Evolutionary conservation across 2,329 filamentous ascomycete species (phyloP).

Genomic region (Aureobasidium sp.): DNA sequence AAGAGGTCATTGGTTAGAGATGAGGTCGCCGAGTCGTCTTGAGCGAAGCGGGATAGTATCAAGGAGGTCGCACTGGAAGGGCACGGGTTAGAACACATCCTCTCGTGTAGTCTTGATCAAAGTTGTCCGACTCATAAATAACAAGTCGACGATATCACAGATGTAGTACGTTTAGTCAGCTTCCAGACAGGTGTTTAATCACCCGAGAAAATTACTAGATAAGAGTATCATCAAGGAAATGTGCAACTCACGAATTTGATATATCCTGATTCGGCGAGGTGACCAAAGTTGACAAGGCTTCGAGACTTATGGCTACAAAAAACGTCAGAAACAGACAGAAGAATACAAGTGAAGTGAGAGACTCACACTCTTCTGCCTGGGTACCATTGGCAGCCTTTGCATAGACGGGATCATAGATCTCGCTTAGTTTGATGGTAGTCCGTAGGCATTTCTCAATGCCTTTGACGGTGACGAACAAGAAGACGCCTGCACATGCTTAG

Average conservation of each 20-base stretch:
- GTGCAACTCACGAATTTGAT: conserved; percentile 27
- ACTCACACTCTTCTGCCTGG: conserved; percentile 22
- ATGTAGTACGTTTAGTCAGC: neutral
- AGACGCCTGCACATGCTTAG: conserved; percentile 34
- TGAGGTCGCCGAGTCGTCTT: conserved; percentile 9
- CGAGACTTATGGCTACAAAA: conserved; percentile 33
- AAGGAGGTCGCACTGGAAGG: conserved; percentile 21
- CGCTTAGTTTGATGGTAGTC: conserved; percentile 56
- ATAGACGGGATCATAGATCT: conserved; percentile 67
- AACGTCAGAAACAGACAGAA: neutral
- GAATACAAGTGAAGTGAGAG: neutral
- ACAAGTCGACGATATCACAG: neutral
- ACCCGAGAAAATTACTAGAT: neutral
- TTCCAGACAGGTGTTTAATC: neutral
- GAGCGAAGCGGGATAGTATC: conserved; percentile 23
- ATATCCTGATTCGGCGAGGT: conserved; percentile 38
- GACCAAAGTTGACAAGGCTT: conserved; percentile 36
- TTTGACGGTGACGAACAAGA: conserved; percentile 52
- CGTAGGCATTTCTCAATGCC: conserved; percentile 54
- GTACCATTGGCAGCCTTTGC: conserved; percentile 63
- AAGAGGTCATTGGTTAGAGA: conserved; percentile 29
- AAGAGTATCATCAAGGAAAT: neutral
- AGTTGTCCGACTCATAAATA: neutral
- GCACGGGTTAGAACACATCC: neutral
- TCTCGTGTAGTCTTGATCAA: neutral